Evolutionary conservation across 2,329 filamentous ascomycete species (phyloP).

Genomic region (Dryadomyces quercus-mongolicae): DNA sequence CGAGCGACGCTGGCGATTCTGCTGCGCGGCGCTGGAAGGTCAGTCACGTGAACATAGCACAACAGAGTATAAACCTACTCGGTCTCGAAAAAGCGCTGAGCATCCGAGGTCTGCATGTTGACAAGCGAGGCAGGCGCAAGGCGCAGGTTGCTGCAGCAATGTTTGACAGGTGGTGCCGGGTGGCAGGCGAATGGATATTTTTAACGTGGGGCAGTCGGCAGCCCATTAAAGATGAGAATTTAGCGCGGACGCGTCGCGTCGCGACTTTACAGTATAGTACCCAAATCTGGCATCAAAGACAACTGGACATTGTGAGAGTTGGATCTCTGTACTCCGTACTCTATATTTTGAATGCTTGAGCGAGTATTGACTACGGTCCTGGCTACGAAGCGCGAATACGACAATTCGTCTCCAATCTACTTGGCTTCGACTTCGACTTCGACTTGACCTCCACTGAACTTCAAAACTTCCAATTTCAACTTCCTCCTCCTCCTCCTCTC

Average conservation of each 20-base stretch:
- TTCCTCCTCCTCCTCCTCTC: background rate
- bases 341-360: too few relatives aligned
- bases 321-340: too few relatives aligned
- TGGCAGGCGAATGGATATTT: background rate
- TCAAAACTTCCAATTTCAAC: too few relatives aligned
- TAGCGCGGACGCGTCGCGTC: background rate
- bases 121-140: background rate
- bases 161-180: background rate
- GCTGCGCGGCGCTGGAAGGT: conserved; percentile 38
- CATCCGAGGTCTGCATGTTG: conserved; percentile 56
- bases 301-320: too few relatives aligned
- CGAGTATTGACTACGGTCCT: too few relatives aligned
- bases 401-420: too few relatives aligned
- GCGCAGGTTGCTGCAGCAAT: background rate
- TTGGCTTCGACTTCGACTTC: too few relatives aligned
- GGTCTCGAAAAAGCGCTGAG: conserved; percentile 84
- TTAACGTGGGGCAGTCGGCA: too few relatives aligned
- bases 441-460: too few relatives aligned
- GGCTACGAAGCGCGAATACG: too few relatives aligned
- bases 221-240: background rate
- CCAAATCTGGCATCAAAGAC: too few relatives aligned
- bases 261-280: too few relatives aligned
- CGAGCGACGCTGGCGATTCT: conserved; percentile 46
- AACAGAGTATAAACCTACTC: conserved; percentile 44
- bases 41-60: conserved; percentile 16